Base-by-base conservation (phyloP, 176 grass and related monocot species). In the Oryza meyeriana region DNA sequence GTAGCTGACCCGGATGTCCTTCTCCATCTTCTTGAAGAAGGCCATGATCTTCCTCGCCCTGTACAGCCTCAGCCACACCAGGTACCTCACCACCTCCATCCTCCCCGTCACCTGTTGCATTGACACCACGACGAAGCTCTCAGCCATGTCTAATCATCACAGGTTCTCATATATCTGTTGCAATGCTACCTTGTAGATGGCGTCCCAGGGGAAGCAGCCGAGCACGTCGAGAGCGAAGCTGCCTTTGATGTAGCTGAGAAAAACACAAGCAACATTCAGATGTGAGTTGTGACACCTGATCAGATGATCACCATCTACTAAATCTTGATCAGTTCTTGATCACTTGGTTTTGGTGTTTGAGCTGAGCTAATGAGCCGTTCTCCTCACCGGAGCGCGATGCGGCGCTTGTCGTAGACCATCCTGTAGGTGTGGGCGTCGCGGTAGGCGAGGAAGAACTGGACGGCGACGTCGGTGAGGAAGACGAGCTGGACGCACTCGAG, bases 1-100 rank as follows among this genome's bases (percentile, higher is more conserved):
- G 81, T 94, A 98, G 87, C 90, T 94, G 77, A 98, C 87, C 27
- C 92, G 88, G 72, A 98, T 93, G 81, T 98, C 95, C 81, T 98
- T 98, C 95, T 98, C 92, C 88, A 91, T 89, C 85, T 59, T 83
- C 74, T 74, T 86, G 88, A 98, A 98, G 86, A 94, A 98, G 40
- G 84, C 64, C 72, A 79, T 82, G 71, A 98, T 93, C 41, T 93
- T 88, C 24, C 84, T 75, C 1, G 86, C 90, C 24, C 95, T 87
- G 86, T 88, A 94, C 32, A 98, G 59, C 26, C 95, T 75, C 9
- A 98, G 64, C 92, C 95, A 98, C 27, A 89, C 30, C 61, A 94
- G 76, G 77, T 80, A 98, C 72, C 95, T 40, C 71, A 93, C 88
- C 48, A 83, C 10, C 82, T 98, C 95, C 13, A 63, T 71, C 47